Evolutionary conservation across 2,329 filamentous ascomycete species (phyloP), one percentile per base, ranked within the genome.

Genomic region (Trichoderma citrinoviride): DNA sequence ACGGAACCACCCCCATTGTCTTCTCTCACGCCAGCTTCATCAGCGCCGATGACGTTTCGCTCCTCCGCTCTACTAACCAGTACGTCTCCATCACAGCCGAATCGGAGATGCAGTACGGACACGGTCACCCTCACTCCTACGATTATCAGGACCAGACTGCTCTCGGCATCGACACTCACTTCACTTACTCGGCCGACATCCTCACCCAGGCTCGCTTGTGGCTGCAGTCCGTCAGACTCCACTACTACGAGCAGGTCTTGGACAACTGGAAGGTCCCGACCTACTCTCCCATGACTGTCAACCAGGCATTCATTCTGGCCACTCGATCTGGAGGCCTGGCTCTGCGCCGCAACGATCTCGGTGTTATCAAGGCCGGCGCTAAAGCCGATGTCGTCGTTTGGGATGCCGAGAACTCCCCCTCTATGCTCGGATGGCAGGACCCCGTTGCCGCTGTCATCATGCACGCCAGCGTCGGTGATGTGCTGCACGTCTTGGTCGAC

Each of bases 31-130:
- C 76, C 0, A 76, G 74, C 15, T 82, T 77, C 71, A 71, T 85
- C 19, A 79, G 79, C 0, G 70, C 76, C 0, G 64, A 67, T 0
- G 79, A 81, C 15, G 74, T 75, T 0, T 61, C 72, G 1, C 74
- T 84, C 0, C 77, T 87, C 0, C 81, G 82, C 12, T 66, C 72
- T 0, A 78, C 78, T 2, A 82, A 86, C 72, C 80, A 85, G 57
- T 82, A 82, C 73, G 73, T 87, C 47, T 83, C 83, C 58, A 83
- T 83, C 65, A 87, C 85, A 0, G 83, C 84, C 1, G 85, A 87
- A 69, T 84, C 82, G 0, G 85, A 87, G 69, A 81, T 85, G 77
- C 83, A 85, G 70, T 86, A 81, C 71, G 84, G 85, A n/a, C 82
- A 85, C 68, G 76, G 74, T 0, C 82, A 86, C 65, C 76, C 77